Base-by-base conservation (phyloP, 495 filamentous ascomycete species). In the Aspergillus baeticus region DNA sequence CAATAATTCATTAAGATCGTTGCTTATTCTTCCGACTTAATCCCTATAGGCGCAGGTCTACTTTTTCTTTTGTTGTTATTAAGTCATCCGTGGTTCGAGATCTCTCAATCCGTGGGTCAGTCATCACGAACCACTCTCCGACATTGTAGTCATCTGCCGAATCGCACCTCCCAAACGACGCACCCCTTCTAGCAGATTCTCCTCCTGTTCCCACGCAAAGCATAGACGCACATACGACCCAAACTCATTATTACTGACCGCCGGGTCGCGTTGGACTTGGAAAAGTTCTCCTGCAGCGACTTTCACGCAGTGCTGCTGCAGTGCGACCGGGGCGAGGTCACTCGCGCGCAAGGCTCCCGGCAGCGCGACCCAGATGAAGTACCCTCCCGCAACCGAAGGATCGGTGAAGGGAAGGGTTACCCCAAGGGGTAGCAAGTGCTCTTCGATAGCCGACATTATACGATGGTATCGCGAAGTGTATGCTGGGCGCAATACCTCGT, bases 301-400 rank as follows among this genome's bases (percentile, higher is more conserved):
- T 33, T 81, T 82, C 64, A 87, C 81, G 44, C 85, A 76, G 3
- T 71, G 64, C 61, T 74, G 82, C 29, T 69, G 68, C 48, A 74
- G 57, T 35, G 55, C 62, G 26, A 63, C 50, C 17, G 50, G 15
- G 10, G 83, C 81, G 13, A 95, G 73, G n/a, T 73, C 78, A 29
- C 66, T 66, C 2, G 84, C 84, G 18, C 63, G 69, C 10, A 84
- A 61, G 5, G 66, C 64, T 15, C 61, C 49, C 0, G 88, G 88
- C 15, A 96, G 69, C 8, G 72, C 70, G 15, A 94, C 63, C 90
- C 91, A 96, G 33, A 92, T 71, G 65, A 94, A 95, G 68, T 91
- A 95, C 0, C 91, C 91, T 0, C 91, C 91, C 0, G 70, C 68
- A 6, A 69, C 52, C 3, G 57, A 52, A 0, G 69, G 57, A 18